A percentile compares a stretch with the other conserved stretches of the same genome.
These are phyloP conservation scores for Tulasnella sp. DNA, from an alignment of 768 basidiomycete species.

Conservation along the genomic window DNA sequence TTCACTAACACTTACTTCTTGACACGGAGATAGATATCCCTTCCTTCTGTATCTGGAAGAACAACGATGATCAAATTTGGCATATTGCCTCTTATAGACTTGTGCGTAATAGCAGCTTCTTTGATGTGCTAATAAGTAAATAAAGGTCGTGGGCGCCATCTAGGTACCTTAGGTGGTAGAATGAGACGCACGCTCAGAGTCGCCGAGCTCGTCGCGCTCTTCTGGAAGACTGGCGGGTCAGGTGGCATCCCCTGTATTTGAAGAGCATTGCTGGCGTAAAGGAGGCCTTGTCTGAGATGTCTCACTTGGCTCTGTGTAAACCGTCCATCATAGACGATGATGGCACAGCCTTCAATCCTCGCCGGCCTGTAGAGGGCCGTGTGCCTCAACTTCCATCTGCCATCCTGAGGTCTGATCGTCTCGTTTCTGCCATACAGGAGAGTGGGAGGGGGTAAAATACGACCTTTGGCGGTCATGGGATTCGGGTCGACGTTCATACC, in stretches of 20 bases:
- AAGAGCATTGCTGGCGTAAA: slow-evolving; percentile 32
- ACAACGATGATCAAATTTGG: slow-evolving; percentile 63
- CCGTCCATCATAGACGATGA: slow-evolving; percentile 65
- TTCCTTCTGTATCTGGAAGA: slow-evolving; percentile 57
- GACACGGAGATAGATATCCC: slow-evolving; percentile 72
- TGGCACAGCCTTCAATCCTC: slow-evolving; percentile 53
- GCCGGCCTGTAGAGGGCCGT: slow-evolving; percentile 53
- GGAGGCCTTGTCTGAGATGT: slow-evolving; percentile 50
- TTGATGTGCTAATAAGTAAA: slow-evolving; percentile 45
- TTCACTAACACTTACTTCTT: slow-evolving; percentile 59
- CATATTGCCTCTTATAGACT: slow-evolving; percentile 38
- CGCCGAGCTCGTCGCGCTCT: slow-evolving; percentile 49
- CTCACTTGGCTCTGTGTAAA: slow-evolving; percentile 48
- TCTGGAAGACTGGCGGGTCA: slow-evolving; percentile 47
- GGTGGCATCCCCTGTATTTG: slow-evolving; percentile 56
- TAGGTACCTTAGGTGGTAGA: not conserved
- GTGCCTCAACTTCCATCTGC: slow-evolving; percentile 71
- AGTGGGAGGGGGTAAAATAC: slow-evolving; percentile 60
- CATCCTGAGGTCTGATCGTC: slow-evolving; percentile 56
- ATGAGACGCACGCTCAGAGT: slow-evolving; percentile 27
- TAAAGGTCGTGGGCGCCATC: not conserved
- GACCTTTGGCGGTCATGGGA: slow-evolving; percentile 56
- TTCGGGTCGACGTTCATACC: slow-evolving; percentile 57
- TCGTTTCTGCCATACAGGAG: slow-evolving; percentile 55
- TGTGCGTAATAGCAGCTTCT: slow-evolving; percentile 47